Evolutionary conservation across 2,329 filamentous ascomycete species (phyloP).

Genomic region (Paecilomyces sp.): DNA sequence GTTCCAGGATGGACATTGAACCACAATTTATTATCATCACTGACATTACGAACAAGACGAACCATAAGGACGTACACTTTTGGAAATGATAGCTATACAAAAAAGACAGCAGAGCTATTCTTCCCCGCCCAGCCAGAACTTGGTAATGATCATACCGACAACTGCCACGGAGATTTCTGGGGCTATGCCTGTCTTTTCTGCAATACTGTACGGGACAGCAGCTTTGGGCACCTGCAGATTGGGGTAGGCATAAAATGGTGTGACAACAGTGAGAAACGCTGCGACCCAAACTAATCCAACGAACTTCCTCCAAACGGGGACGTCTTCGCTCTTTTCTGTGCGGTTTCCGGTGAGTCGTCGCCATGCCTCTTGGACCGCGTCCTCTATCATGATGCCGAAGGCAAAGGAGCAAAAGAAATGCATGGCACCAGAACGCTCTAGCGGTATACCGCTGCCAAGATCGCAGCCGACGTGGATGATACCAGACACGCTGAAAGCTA

Average conservation of each 20-base stretch:
- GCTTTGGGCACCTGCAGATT: not conserved
- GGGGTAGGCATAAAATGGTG: not conserved
- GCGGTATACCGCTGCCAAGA: constrained; percentile 8
- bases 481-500: constrained; percentile 22
- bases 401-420: constrained; percentile 16
- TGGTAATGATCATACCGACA: not conserved
- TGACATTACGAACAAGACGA: not conserved
- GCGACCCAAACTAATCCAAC: not conserved
- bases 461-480: constrained; percentile 15
- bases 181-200: not conserved
- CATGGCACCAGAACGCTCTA: constrained; percentile 10
- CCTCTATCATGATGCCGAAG: constrained; percentile 22
- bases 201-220: not conserved
- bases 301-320: not conserved
- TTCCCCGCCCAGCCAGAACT: not conserved
- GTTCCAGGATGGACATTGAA: constrained; percentile 13
- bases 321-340: not conserved
- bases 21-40: not conserved
- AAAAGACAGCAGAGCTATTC: not conserved
- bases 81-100: not conserved
- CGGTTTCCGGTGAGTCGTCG: not conserved
- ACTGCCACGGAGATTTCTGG: not conserved
- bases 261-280: not conserved
- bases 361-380: constrained; percentile 16
- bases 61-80: not conserved